Base-by-base conservation (phyloP, 352 stramenopile genomes). In the Thraustotheca clavata region DNA sequence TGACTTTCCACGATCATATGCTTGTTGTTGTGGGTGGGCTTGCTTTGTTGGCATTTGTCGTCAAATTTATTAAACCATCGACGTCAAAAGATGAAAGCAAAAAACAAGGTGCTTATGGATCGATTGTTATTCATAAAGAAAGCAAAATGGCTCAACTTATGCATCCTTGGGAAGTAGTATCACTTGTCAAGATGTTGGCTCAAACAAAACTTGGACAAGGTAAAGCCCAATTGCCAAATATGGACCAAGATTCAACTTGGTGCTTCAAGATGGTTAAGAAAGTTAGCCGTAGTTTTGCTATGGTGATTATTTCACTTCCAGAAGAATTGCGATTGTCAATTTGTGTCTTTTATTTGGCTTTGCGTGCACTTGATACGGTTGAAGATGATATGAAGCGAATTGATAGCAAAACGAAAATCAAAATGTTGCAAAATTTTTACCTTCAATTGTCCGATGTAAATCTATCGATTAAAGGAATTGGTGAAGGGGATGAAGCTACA, bases 81-180 rank as follows among this genome's bases (percentile, higher is more conserved):
- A 11, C 38, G 6, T 24, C 22, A 11, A 65, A 18, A 22, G 49
- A 57, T 27, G 49, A 47, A 22, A 80, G 69, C 49, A 87, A 88
- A 74, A 97, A 97, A 68, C 90, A 97, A 77, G 91, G 91, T 52
- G 89, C 86, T 4, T 97, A 97, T 67, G 91, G 91, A 33, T 95
- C 93, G 50, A 73, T 96, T 36, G 76, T 77, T 66, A 93, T 80
- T 26, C 85, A 93, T 70, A 86, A 89, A 66, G 81, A 94, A 71
- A 79, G 76, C 14, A 85, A 79, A 65, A 46, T 96, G 6, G 66
- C 49, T 22, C 87, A 97, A 70, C 60, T 96, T 14, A 67, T 71
- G 11, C 79, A 83, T 50, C 9, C 87, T 4, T 74, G 88, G 61
- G 84, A 97, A 76, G 77, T 97, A 8, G 76, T 80, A 36, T 73